A percentile compares a stretch with the other conserved stretches of the same genome.
phyloP scores from a whole-genome alignment of 225 moss, liverwort and hornwort genomes.

The Physcomitrellopsis africana region DNA sequence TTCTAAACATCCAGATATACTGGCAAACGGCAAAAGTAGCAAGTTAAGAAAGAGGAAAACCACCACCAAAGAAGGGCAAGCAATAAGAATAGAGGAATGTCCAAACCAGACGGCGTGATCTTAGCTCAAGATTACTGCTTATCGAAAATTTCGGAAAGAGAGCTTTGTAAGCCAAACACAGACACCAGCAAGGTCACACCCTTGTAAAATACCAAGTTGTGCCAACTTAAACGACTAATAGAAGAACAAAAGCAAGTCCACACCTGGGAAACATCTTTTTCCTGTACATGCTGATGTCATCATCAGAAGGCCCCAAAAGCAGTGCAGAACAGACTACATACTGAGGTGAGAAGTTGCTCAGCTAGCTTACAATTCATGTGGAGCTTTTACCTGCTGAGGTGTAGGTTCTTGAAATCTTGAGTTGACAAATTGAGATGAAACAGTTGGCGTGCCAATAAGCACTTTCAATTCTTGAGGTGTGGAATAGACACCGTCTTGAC shows the following conservation, averaged over 20 bases:
- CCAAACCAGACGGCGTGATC: background rate
- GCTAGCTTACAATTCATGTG: background rate
- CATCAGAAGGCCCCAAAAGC: slow-evolving; percentile 19
- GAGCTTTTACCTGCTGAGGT: slow-evolving; percentile 33
- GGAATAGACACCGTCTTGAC: slow-evolving; percentile 40
- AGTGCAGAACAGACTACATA: slow-evolving; percentile 8
- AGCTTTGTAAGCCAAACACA: background rate
- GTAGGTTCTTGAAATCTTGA: slow-evolving; percentile 20
- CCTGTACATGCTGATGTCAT: slow-evolving; percentile 2
- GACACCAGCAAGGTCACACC: slow-evolving; percentile 12
- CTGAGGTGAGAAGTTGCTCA: background rate
- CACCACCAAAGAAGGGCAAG: background rate
- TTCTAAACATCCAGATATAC: background rate
- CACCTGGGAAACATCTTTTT: background rate
- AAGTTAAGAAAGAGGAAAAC: background rate
- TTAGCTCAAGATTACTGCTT: background rate
- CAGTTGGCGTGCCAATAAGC: slow-evolving; percentile 30
- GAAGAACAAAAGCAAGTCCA: slow-evolving; percentile 2
- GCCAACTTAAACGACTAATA: slow-evolving; percentile 17
- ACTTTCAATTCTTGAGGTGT: slow-evolving; percentile 43
- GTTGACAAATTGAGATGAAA: slow-evolving; percentile 27
- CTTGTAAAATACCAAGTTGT: slow-evolving; percentile 1
- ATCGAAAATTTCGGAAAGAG: background rate
- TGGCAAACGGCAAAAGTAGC: slow-evolving; percentile 10
- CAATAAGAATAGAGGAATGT: background rate